Percentiles rank a stretch among this genome's conserved stretches.
phyloP scores from a whole-genome alignment of 2,329 filamentous ascomycete genomes.

The Fusarium veterinarium region DNA sequence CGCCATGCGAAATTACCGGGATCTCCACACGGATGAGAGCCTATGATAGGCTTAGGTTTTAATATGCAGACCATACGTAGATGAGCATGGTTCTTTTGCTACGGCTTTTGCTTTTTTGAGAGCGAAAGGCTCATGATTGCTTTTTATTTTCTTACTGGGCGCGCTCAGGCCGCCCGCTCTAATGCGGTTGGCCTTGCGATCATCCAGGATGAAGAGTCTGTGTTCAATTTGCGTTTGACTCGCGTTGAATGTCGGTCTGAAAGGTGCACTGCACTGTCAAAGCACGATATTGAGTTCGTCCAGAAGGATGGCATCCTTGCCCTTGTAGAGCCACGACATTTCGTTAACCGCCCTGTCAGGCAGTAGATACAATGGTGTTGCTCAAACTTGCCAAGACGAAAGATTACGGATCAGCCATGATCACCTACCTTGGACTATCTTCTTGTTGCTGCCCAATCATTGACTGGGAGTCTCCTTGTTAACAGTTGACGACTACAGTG shows the following conservation, averaged over 20 bases:
- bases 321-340: background rate
- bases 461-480: background rate
- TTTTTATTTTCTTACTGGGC: slow-evolving; percentile 26
- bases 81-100: slow-evolving; percentile 34
- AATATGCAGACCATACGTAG: slow-evolving; percentile 37
- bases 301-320: background rate
- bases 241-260: slow-evolving; percentile 27
- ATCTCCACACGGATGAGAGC: slow-evolving; percentile 34
- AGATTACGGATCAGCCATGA: background rate
- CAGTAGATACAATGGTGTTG: background rate
- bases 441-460: background rate
- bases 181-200: background rate
- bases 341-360: background rate
- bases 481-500: background rate
- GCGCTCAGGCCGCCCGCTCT: slow-evolving; percentile 33
- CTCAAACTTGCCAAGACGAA: background rate
- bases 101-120: slow-evolving; percentile 37
- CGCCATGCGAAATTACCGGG: slow-evolving; percentile 33
- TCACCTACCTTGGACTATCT: background rate
- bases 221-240: slow-evolving; percentile 21
- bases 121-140: slow-evolving; percentile 19
- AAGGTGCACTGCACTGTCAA: background rate
- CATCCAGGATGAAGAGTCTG: background rate
- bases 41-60: slow-evolving; percentile 8
- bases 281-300: background rate